These are phyloP conservation scores for Nicotiana otophora DNA, from an alignment of 257 asterid genomes.

Conservation along the genomic window DNA sequence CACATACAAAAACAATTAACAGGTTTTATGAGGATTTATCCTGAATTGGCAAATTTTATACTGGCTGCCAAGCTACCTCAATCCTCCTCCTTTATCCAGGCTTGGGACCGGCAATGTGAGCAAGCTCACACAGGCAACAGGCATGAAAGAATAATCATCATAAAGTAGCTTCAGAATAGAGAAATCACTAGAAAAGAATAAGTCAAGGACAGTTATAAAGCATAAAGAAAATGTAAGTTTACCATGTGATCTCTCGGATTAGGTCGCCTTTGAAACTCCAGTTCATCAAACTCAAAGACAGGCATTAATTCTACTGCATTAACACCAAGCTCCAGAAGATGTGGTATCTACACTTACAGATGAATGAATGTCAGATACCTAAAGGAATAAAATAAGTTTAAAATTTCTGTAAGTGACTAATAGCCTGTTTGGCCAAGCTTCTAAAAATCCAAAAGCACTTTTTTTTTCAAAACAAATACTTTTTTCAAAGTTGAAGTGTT, in stretches of 20 bases:
- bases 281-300: slow-evolving; percentile 90
- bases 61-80: no score
- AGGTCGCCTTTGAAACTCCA: slow-evolving; percentile 83
- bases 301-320: slow-evolving; percentile 93
- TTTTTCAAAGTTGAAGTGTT: no score
- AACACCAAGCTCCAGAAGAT: slow-evolving; percentile 92
- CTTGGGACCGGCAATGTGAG: no score
- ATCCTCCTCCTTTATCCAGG: no score
- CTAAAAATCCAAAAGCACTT: no score
- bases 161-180: neutral
- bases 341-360: slow-evolving; percentile 66
- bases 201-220: neutral
- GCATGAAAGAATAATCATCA: neutral
- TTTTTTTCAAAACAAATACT: no score
- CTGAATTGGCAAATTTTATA: no score
- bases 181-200: neutral
- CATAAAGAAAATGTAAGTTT: slow-evolving; percentile 10
- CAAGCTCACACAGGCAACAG: no score
- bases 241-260: slow-evolving; percentile 99
- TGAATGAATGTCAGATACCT: slow-evolving; percentile 16
- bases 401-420: neutral
- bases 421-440: no score
- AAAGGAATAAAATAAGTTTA: slow-evolving; percentile 9
- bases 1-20: neutral
- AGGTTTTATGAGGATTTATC: no score